Percentiles rank a stretch among this genome's conserved stretches.
These are phyloP conservation scores for Colletotrichum navitas DNA, from an alignment of 2,329 filamentous ascomycete genomes.

Conservation along the genomic window DNA sequence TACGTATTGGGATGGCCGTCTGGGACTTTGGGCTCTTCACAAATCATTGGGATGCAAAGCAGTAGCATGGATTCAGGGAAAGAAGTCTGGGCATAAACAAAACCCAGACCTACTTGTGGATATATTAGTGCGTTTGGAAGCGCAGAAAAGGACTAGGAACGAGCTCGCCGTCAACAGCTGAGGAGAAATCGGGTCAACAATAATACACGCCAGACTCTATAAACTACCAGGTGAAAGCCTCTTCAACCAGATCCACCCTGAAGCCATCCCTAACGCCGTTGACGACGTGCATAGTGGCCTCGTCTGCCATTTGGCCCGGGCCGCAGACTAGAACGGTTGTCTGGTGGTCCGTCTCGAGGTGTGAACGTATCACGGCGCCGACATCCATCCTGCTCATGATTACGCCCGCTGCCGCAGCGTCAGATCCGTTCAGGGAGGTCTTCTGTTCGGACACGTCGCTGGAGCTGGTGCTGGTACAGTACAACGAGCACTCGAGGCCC, in stretches of 20 bases:
- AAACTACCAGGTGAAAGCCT: conserved; percentile 47
- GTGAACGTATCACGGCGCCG: conserved; percentile 43
- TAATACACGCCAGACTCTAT: no score
- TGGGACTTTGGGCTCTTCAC: not conserved
- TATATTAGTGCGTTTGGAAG: not conserved
- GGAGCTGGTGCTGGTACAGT: conserved; percentile 43
- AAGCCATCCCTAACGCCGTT: conserved; percentile 35
- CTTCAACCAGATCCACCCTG: conserved; percentile 46
- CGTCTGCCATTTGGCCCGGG: conserved; percentile 48
- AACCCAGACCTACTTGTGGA: not conserved
- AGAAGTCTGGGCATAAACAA: no score
- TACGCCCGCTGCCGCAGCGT: not conserved
- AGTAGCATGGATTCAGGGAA: not conserved
- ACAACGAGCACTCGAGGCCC: conserved; percentile 42
- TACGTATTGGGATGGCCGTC: not conserved
- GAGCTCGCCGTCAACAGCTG: not conserved
- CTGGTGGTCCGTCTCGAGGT: not conserved
- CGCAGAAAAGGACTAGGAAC: not conserved
- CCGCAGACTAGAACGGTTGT: conserved; percentile 46
- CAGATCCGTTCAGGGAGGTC: conserved; percentile 10
- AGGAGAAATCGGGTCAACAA: not conserved
- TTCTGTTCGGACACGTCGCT: conserved; percentile 38
- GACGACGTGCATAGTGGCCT: conserved; percentile 46
- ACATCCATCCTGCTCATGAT: conserved; percentile 42
- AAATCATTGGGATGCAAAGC: not conserved